phyloP scores from a whole-genome alignment of 148 eudicot genomes.

The Bassia scoparia region DNA sequence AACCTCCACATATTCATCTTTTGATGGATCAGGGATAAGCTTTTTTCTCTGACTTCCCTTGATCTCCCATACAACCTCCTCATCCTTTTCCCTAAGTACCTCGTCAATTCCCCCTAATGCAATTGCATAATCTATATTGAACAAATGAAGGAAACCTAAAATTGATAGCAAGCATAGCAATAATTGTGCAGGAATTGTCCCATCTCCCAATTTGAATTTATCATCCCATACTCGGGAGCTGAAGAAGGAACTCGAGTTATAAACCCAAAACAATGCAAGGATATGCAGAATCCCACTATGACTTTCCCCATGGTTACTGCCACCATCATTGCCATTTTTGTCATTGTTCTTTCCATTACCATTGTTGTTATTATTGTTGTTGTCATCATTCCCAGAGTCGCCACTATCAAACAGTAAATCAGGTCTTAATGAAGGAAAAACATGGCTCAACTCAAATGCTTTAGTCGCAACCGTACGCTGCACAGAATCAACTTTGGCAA shows the following conservation, averaged over 20 bases:
- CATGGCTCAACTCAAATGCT: conserved; percentile 23
- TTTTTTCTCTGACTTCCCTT: conserved; percentile 60
- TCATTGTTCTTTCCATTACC: conserved; percentile 18
- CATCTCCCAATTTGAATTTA: conserved; percentile 24
- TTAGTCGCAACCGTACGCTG: conserved; percentile 15
- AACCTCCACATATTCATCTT: conserved; percentile 56
- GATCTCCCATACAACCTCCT: conserved; percentile 57
- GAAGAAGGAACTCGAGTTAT: conserved; percentile 24
- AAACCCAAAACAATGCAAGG: conserved; percentile 31
- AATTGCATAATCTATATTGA: conserved; percentile 29
- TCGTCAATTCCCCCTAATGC: conserved; percentile 43
- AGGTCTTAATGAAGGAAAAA: conserved; percentile 5
- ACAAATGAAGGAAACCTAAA: conserved; percentile 31
- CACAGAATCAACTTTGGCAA: conserved; percentile 14
- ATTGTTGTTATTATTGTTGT: conserved; percentile 16
- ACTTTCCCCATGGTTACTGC: conserved; percentile 31
- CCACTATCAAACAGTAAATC: conserved; percentile 27
- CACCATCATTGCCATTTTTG: conserved; percentile 21
- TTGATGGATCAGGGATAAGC: conserved; percentile 53
- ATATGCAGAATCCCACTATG: conserved; percentile 25
- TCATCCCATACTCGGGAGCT: conserved; percentile 13
- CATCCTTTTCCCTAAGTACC: conserved; percentile 14
- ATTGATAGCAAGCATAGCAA: conserved; percentile 34
- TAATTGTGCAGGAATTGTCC: conserved; percentile 9
- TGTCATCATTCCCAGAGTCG: conserved; percentile 20